A percentile compares a stretch with the other conserved stretches of the same genome.
Conservation (phyloP, 2,329 filamentous ascomycete species). For the Aspergillus neoniger region DNA sequence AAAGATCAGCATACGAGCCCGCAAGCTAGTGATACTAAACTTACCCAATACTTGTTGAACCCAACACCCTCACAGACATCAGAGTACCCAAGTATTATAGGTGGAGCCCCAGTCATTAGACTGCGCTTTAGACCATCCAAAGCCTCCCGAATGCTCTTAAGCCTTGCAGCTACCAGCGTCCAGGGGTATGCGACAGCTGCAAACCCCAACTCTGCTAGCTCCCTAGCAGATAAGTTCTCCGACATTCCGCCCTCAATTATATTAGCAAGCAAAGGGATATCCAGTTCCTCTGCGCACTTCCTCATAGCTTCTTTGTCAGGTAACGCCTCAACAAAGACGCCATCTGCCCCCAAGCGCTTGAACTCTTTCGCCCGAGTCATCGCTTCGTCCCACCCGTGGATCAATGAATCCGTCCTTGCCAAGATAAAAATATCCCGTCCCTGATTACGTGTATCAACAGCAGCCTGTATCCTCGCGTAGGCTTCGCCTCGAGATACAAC, state of each 20-base stretch:
- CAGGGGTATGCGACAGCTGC: slow-evolving; percentile 48
- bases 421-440: slow-evolving; percentile 51
- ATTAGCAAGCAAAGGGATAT: slow-evolving; percentile 47
- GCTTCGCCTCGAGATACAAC: slow-evolving; percentile 51
- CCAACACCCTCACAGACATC: slow-evolving; percentile 52
- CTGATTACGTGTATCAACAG: slow-evolving; percentile 49
- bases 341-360: slow-evolving; percentile 48
- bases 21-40: slow-evolving; percentile 14
- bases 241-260: slow-evolving; percentile 49
- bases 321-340: slow-evolving; percentile 50
- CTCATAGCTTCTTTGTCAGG: slow-evolving; percentile 49
- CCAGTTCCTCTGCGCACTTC: slow-evolving; percentile 39
- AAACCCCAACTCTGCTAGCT: slow-evolving; percentile 45
- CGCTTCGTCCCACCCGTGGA: slow-evolving; percentile 48
- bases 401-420: slow-evolving; percentile 47
- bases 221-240: slow-evolving; percentile 43
- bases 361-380: slow-evolving; percentile 46
- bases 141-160: slow-evolving; percentile 42
- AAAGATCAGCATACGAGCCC: slow-evolving; percentile 25
- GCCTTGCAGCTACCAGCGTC: slow-evolving; percentile 48
- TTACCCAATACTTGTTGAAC: slow-evolving; percentile 48
- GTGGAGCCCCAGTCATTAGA: slow-evolving; percentile 46
- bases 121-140: slow-evolving; percentile 44
- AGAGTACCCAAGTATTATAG: slow-evolving; percentile 46
- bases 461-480: slow-evolving; percentile 50